A percentile compares a stretch with the other conserved stretches of the same genome.
phyloP scores from a whole-genome alignment of 192 early-diverging fungal genomes.

The Coemansia guatemalensis region DNA sequence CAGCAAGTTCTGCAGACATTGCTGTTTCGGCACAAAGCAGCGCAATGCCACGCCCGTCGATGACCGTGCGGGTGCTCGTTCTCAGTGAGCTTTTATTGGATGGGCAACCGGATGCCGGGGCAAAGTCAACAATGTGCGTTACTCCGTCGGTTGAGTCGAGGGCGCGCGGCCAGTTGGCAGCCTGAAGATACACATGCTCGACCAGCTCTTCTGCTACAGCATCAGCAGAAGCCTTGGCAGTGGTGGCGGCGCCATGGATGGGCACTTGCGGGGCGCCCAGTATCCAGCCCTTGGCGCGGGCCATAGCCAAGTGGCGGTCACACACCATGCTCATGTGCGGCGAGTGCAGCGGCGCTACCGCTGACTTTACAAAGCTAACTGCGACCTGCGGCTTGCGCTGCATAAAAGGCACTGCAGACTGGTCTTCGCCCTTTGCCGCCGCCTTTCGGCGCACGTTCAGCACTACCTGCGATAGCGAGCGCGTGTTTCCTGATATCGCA shows the following conservation, averaged over 20 bases:
- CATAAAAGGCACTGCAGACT: slow-evolving; percentile 77
- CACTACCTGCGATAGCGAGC: slow-evolving; percentile 82
- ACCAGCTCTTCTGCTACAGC: slow-evolving; percentile 9
- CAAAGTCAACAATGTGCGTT: slow-evolving; percentile 87
- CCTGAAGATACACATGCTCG: slow-evolving; percentile 26
- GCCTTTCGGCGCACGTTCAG: slow-evolving; percentile 81
- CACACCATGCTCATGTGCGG: slow-evolving; percentile 64
- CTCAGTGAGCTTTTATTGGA: slow-evolving; percentile 13
- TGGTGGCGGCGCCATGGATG: slow-evolving; percentile 69
- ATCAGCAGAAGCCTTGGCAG: slow-evolving; percentile 27
- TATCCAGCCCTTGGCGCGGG: slow-evolving; percentile 60
- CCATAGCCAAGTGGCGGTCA: slow-evolving; percentile 62
- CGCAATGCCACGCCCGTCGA: slow-evolving; percentile 79
- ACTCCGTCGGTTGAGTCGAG: slow-evolving; percentile 1
- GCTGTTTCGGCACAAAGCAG: slow-evolving; percentile 14
- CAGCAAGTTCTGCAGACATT: too few relatives aligned
- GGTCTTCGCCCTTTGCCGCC: slow-evolving; percentile 73
- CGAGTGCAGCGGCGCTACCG: slow-evolving; percentile 74
- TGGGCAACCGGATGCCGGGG: slow-evolving; percentile 72
- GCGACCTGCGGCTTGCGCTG: slow-evolving; percentile 82
- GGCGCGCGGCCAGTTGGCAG: slow-evolving; percentile 27
- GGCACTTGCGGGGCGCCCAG: slow-evolving; percentile 66
- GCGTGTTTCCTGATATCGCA: slow-evolving; percentile 77
- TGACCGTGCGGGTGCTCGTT: slow-evolving; percentile 71
- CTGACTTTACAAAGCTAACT: slow-evolving; percentile 63